phyloP scores from a whole-genome alignment of 1,139 yeast species.

The Suhomyces bokatorum region DNA sequence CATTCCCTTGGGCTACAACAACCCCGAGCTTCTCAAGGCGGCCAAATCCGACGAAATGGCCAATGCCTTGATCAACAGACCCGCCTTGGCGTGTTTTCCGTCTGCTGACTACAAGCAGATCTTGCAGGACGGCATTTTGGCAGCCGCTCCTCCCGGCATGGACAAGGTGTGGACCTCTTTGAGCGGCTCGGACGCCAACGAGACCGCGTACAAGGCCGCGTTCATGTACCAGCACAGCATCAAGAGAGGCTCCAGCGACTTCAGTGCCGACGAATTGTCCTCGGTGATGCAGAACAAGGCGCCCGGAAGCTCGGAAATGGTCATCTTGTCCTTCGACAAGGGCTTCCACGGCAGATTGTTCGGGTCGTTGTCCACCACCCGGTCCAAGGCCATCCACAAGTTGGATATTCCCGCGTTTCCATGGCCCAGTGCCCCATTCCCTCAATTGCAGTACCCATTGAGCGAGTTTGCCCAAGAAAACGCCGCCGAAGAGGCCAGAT shows the following conservation, averaged over 20 bases:
- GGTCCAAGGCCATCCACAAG: conserved; percentile 75
- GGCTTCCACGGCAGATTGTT: conserved; percentile 78
- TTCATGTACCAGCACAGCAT: conserved; percentile 69
- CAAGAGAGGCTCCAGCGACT: conserved; percentile 55
- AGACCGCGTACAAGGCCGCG: conserved; percentile 76
- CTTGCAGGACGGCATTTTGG: conserved; percentile 55
- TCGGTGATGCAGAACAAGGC: conserved; percentile 65
- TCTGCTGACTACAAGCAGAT: conserved; percentile 53
- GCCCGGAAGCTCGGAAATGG: conserved; percentile 71
- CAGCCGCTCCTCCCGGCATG: conserved; percentile 72
- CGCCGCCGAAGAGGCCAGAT: conserved; percentile 58
- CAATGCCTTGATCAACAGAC: conserved; percentile 67
- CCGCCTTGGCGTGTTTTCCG: conserved; percentile 77
- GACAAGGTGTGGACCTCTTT: conserved; percentile 67
- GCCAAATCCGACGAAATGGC: conserved; percentile 68
- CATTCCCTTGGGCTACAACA: conserved; percentile 73
- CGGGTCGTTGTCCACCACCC: conserved; percentile 70
- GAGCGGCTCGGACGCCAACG: conserved; percentile 76
- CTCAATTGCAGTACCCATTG: conserved; percentile 64
- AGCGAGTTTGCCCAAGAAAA: conserved; percentile 53
- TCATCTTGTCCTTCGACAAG: conserved; percentile 64
- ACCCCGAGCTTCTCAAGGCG: conserved; percentile 63
- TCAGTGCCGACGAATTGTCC: conserved; percentile 55
- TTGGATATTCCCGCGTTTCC: conserved; percentile 73
- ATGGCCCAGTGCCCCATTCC: conserved; percentile 80